A percentile compares a stretch with the other conserved stretches of the same genome.
Evolutionary conservation across 345 rosid genomes (phyloP).

Genomic region (Euphorbia lathyris): DNA sequence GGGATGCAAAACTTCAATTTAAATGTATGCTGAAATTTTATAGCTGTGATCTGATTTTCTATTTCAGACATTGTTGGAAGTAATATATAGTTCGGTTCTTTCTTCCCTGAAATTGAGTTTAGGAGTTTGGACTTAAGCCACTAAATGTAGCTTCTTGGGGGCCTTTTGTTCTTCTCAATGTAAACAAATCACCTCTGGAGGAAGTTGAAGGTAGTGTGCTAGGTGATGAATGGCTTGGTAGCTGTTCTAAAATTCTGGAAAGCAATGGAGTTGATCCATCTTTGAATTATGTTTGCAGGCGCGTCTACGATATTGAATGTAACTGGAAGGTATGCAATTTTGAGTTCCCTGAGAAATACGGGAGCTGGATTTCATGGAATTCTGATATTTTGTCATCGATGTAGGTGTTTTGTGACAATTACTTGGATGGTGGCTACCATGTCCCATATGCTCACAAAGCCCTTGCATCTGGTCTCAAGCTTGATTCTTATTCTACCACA

Average conservation of each 20-base stretch:
- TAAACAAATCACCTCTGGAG: slow-evolving; percentile 25
- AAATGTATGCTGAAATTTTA: slow-evolving; percentile 42
- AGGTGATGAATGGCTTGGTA: slow-evolving; percentile 79
- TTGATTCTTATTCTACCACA: slow-evolving; percentile 70
- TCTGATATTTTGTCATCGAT: slow-evolving; percentile 14
- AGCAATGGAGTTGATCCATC: slow-evolving; percentile 58
- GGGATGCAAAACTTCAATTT: slow-evolving; percentile 58
- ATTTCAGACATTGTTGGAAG: slow-evolving; percentile 1
- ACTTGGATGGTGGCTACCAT: slow-evolving; percentile 95
- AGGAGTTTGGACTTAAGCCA: slow-evolving; percentile 84
- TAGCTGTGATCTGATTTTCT: slow-evolving; percentile 7
- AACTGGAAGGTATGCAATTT: slow-evolving; percentile 75
- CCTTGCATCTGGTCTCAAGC: slow-evolving; percentile 71
- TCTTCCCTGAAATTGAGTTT: slow-evolving; percentile 26
- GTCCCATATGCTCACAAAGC: slow-evolving; percentile 93
- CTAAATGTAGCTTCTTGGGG: slow-evolving; percentile 76
- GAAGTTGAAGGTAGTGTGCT: slow-evolving; percentile 31
- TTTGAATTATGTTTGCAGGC: slow-evolving; percentile 64
- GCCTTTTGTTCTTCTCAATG: slow-evolving; percentile 79
- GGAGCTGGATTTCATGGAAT: slow-evolving; percentile 3
- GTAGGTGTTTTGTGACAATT: slow-evolving; percentile 97
- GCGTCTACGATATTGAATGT: slow-evolving; percentile 67
- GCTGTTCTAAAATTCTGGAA: slow-evolving; percentile 53
- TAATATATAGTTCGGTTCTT: slow-evolving; percentile 20
- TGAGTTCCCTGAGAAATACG: neutral